These are phyloP conservation scores for Paraleonurus japonicus DNA, from an alignment of 257 asterid genomes.

Conservation along the genomic window DNA sequence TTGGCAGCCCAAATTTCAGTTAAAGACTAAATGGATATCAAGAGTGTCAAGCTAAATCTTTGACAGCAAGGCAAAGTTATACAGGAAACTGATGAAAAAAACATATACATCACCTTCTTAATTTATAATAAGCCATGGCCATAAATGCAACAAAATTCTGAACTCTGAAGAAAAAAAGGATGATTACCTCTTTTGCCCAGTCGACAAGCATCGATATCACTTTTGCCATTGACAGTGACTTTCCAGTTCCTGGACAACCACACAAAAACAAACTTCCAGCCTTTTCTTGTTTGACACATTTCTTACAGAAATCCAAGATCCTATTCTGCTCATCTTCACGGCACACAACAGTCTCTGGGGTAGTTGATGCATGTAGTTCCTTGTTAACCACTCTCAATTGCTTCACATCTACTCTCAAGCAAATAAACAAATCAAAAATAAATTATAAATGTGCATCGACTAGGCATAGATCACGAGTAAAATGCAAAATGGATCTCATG, in stretches of 20 bases:
- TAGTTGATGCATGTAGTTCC: constrained; percentile 76
- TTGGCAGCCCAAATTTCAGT: too few species aligned
- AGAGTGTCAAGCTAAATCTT: not conserved
- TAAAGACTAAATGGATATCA: too few species aligned
- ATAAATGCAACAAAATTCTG: not conserved
- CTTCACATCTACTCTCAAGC: constrained; percentile 44
- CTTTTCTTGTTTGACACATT: constrained; percentile 58
- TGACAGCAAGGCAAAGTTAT: not conserved
- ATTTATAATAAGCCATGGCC: not conserved
- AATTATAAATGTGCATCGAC: not conserved
- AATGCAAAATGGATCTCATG: not conserved
- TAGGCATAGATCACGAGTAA: too few species aligned
- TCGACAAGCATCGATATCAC: constrained; percentile 49
- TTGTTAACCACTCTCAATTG: constrained; percentile 71
- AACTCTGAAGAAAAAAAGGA: not conserved
- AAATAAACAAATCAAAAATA: not conserved
- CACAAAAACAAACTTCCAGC: constrained; percentile 84
- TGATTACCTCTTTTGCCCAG: constrained; percentile 79
- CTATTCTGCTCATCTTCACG: constrained; percentile 70
- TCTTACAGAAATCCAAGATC: constrained; percentile 75
- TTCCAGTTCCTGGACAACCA: constrained; percentile 98
- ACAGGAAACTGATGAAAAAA: not conserved
- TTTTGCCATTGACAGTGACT: constrained; percentile 74
- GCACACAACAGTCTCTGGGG: constrained; percentile 55
- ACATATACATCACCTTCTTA: not conserved